phyloP scores from a whole-genome alignment of 1,139 yeast species.

The Suhomyces coccinellae region DNA sequence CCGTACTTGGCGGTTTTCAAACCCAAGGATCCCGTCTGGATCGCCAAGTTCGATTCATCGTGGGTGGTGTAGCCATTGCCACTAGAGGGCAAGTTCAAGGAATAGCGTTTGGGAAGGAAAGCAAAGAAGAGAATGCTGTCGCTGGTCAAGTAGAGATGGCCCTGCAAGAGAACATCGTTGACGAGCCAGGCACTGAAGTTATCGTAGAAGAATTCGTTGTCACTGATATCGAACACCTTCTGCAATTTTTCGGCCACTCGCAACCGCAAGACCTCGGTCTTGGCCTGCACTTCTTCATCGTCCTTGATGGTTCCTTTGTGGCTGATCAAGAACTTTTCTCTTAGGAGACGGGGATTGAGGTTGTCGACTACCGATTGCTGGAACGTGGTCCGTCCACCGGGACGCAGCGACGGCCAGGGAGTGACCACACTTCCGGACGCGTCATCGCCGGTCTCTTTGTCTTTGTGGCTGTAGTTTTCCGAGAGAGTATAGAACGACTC shows the following conservation, averaged over 20 bases:
- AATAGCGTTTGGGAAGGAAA: slow-evolving; percentile 58
- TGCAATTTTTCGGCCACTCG: slow-evolving; percentile 41
- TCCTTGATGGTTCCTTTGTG: slow-evolving; percentile 16
- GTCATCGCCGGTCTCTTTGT: background rate
- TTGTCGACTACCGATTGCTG: slow-evolving; percentile 40
- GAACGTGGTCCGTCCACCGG: slow-evolving; percentile 23
- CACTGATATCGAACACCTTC: slow-evolving; percentile 40
- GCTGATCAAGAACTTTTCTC: slow-evolving; percentile 24
- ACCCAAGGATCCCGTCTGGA: slow-evolving; percentile 51
- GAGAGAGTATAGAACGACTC: slow-evolving; percentile 12
- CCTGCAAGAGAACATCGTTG: slow-evolving; percentile 81
- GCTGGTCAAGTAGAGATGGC: slow-evolving; percentile 73
- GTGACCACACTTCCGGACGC: background rate
- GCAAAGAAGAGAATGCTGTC: slow-evolving; percentile 74
- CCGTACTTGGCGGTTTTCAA: slow-evolving; percentile 50
- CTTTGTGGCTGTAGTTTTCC: slow-evolving; percentile 1
- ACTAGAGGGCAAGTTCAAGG: slow-evolving; percentile 5
- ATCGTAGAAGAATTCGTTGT: slow-evolving; percentile 52
- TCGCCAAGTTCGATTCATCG: slow-evolving; percentile 34
- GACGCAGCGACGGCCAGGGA: background rate
- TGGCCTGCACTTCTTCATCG: slow-evolving; percentile 13
- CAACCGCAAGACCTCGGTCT: slow-evolving; percentile 23
- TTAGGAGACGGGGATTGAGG: slow-evolving; percentile 27
- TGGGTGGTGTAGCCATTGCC: slow-evolving; percentile 9
- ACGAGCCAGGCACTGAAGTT: slow-evolving; percentile 79